These are phyloP conservation scores for Hanseniaspora hatyaiensis DNA, from an alignment of 805 yeast genomes.

Conservation along the genomic window DNA sequence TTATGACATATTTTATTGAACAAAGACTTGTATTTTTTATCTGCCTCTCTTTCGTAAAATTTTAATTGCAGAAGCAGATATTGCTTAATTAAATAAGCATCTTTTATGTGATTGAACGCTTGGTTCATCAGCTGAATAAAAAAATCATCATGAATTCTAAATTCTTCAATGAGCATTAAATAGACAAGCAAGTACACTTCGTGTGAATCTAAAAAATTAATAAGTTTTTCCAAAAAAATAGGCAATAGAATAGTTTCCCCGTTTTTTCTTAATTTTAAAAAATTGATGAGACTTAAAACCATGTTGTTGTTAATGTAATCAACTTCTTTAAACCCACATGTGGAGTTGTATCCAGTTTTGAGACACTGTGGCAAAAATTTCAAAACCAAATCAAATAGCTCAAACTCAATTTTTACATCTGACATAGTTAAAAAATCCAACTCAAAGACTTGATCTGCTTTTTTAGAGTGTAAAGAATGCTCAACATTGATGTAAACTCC, in stretches of 20 bases:
- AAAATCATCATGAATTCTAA: constrained; percentile 1
- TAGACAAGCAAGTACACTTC: neutral
- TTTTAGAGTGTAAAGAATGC: neutral
- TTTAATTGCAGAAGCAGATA: neutral
- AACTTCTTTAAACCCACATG: constrained; percentile 4
- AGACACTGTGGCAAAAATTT: constrained; percentile 1
- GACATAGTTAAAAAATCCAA: neutral
- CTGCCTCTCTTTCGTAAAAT: constrained; percentile 5
- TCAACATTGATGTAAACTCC: no score
- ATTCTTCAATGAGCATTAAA: neutral
- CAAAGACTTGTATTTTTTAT: neutral
- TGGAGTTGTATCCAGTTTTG: constrained; percentile 1
- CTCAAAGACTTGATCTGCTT: neutral
- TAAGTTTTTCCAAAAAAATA: neutral
- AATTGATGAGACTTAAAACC: neutral
- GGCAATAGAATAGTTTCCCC: neutral
- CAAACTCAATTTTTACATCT: neutral
- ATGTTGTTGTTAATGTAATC: constrained; percentile 11
- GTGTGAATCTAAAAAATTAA: neutral
- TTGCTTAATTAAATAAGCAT: constrained; percentile 3
- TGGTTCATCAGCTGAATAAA: constrained; percentile 3
- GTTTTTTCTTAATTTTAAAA: neutral
- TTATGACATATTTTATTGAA: neutral
- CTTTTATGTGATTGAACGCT: neutral
- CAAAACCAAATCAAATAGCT: neutral